phyloP scores from a whole-genome alignment of 2,329 filamentous ascomycete genomes.

The Fusarium sp. region DNA sequence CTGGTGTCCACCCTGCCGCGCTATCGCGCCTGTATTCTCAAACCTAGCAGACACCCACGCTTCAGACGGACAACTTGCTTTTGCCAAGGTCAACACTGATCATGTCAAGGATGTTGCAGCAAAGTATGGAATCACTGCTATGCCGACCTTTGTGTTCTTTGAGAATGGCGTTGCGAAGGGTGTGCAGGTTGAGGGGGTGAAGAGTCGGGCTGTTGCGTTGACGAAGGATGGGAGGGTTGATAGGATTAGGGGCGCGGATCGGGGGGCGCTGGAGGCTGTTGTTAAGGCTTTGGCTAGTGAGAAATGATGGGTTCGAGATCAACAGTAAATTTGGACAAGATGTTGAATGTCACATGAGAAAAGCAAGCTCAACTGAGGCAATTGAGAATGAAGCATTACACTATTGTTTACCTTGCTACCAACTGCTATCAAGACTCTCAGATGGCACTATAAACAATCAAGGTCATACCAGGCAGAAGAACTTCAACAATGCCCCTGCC shows the following conservation, averaged over 20 bases:
- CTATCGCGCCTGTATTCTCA: slow-evolving; percentile 78
- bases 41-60: slow-evolving; percentile 38
- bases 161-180: slow-evolving; percentile 70
- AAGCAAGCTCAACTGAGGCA: too few relatives aligned
- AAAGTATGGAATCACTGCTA: slow-evolving; percentile 83
- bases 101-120: slow-evolving; percentile 78
- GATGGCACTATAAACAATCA: too few relatives aligned
- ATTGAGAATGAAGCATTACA: not conserved
- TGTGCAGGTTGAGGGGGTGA: slow-evolving; percentile 40
- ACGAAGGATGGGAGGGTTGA: slow-evolving; percentile 46
- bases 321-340: not conserved
- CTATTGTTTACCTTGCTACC: not conserved
- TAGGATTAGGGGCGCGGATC: slow-evolving; percentile 48
- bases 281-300: slow-evolving; percentile 42
- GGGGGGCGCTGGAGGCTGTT: slow-evolving; percentile 43
- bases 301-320: not conserved
- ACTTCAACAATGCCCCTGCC: not conserved
- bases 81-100: slow-evolving; percentile 92
- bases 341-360: not conserved
- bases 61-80: slow-evolving; percentile 67
- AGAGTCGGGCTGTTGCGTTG: slow-evolving; percentile 38
- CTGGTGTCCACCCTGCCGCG: slow-evolving; percentile 95
- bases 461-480: not conserved
- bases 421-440: too few relatives aligned
- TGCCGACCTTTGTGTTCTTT: slow-evolving; percentile 91